Base-by-base conservation (phyloP, 208 protist genomes). In the Trypanosoma cruzi region DNA sequence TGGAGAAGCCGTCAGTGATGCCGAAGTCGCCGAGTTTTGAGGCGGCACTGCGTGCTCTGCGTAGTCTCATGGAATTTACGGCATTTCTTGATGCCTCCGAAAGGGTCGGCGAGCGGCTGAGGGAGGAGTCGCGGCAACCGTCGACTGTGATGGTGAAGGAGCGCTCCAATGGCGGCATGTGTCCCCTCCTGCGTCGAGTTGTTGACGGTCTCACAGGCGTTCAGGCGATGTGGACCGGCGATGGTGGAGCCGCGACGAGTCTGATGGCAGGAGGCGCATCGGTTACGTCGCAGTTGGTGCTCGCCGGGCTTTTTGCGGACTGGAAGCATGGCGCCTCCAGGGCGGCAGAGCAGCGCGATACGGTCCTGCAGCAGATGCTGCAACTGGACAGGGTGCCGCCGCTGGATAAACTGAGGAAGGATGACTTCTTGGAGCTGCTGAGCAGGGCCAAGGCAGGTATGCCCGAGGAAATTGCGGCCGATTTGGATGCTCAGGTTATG, bases 101-200 rank as follows among this genome's bases (percentile, higher is more conserved):
- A 8, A 75, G 46, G 4, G 84, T 93, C 71, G 63, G 65, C 31
- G 11, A 31, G 4, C 64, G 74, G 29, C 59, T 93, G 11, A 56
- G 22, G 36, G 7, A 54, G 26, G 85, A 90, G 64, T 42, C 68
- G 2, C 18, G 16, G 16, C 32, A 34, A n/a, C 69, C 82, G 13
- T 89, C 88, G 3, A 10, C 69, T 13, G 72, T 59, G 6, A 65
- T 90, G 59, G 73, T 64, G 68, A 75, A 72, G 31, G 73, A 77
- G 40, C 46, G 73, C 11, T 59, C 34, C 10, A 78, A 76, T 26
- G 80, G 82, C 0, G 34, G 58, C 16, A 46, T 54, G 16, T 88
- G 80, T 42, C 78, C 84, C 5, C 72, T 93, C 6, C 73, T 87
- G 42, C 71, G 73, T 42, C 84, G 82, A 40, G 65, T 89, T 60